A percentile compares a stretch with the other conserved stretches of the same genome.
Evolutionary conservation across 345 rosid species (phyloP).

Genomic region (Syzygium aromaticum): DNA sequence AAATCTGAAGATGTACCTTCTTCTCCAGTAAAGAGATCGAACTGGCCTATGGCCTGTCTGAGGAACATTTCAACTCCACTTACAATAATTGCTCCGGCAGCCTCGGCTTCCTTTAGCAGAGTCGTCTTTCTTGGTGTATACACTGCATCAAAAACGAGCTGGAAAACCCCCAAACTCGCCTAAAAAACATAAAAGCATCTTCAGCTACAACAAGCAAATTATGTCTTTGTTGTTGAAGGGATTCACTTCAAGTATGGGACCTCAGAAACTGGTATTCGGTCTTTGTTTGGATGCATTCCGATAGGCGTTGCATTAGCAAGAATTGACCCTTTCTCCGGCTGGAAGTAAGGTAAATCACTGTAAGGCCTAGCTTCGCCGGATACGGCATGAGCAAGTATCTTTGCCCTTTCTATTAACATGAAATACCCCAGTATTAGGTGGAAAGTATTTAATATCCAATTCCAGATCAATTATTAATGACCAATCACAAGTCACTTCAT

Average conservation of each 20-base stretch:
- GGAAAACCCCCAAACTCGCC: slow-evolving; percentile 32
- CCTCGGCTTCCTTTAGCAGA: slow-evolving; percentile 41
- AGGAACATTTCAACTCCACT: slow-evolving; percentile 65
- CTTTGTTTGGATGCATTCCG: slow-evolving; percentile 53
- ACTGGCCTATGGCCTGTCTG: slow-evolving; percentile 51
- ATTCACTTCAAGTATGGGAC: slow-evolving; percentile 11
- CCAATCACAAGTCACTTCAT: neutral
- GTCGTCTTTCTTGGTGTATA: slow-evolving; percentile 53
- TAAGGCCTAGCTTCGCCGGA: slow-evolving; percentile 36
- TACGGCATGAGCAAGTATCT: slow-evolving; percentile 40
- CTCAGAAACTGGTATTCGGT: slow-evolving; percentile 41
- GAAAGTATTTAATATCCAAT: neutral
- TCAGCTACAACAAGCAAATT: neutral
- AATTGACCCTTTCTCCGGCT: slow-evolving; percentile 45
- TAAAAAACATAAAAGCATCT: slow-evolving; percentile 1
- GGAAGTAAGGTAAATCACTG: slow-evolving; percentile 22
- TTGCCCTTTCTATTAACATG: slow-evolving; percentile 35
- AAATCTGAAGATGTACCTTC: slow-evolving; percentile 16
- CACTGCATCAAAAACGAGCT: slow-evolving; percentile 49
- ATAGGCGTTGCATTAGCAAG: slow-evolving; percentile 60
- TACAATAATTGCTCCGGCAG: slow-evolving; percentile 46
- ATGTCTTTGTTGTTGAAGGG: neutral
- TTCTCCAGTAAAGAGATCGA: slow-evolving; percentile 41
- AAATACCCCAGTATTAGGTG: neutral
- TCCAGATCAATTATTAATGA: neutral